phyloP scores from a whole-genome alignment of 805 yeast species.

The Yarrowia yakushimensis region DNA sequence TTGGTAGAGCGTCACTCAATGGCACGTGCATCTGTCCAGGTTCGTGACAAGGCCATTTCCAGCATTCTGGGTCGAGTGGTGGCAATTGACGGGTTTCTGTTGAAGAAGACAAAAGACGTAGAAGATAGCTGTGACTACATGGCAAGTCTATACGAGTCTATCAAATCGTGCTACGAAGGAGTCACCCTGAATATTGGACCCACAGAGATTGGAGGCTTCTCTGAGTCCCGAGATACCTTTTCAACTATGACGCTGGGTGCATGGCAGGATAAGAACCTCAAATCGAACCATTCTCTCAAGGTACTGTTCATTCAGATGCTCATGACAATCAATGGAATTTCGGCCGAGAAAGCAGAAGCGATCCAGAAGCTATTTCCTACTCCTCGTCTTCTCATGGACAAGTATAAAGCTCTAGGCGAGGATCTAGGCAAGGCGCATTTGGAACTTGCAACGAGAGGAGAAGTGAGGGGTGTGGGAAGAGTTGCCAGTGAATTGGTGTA shows the following conservation, averaged over 20 bases:
- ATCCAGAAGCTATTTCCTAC: slow-evolving; percentile 72
- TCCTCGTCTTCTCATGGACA: slow-evolving; percentile 56
- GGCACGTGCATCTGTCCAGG: slow-evolving; percentile 55
- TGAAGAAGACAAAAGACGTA: slow-evolving; percentile 63
- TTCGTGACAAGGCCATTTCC: not conserved
- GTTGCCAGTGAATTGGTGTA: not conserved
- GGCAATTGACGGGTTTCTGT: slow-evolving; percentile 55
- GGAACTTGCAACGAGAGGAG: not conserved
- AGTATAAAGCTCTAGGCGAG: slow-evolving; percentile 37
- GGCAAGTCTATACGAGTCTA: slow-evolving; percentile 46
- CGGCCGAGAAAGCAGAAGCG: slow-evolving; percentile 77
- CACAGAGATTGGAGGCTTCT: not conserved
- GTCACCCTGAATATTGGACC: slow-evolving; percentile 38
- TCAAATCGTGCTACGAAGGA: slow-evolving; percentile 42
- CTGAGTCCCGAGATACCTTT: not conserved
- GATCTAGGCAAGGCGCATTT: slow-evolving; percentile 38
- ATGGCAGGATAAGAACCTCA: slow-evolving; percentile 29
- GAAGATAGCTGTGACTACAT: slow-evolving; percentile 71
- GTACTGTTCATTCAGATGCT: slow-evolving; percentile 75
- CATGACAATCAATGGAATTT: slow-evolving; percentile 74
- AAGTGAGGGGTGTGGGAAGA: not conserved
- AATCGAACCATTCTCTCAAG: slow-evolving; percentile 57
- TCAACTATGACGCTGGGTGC: slow-evolving; percentile 38
- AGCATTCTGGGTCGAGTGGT: slow-evolving; percentile 1
- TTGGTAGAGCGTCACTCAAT: slow-evolving; percentile 81